phyloP scores from a whole-genome alignment of 495 filamentous ascomycete species.

The Cairneyella variabilis region DNA sequence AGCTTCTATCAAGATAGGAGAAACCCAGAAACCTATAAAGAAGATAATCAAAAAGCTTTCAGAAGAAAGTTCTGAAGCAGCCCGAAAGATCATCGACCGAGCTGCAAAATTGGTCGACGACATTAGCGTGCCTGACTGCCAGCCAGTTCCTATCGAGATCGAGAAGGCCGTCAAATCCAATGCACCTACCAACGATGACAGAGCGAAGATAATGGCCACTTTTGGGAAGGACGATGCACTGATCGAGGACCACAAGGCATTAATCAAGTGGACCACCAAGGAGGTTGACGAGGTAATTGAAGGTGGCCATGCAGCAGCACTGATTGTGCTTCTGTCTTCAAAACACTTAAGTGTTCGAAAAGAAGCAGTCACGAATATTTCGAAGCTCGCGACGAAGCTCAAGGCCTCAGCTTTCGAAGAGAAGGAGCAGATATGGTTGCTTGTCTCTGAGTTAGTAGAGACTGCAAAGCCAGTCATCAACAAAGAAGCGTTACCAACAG shows the following conservation, averaged over 20 bases:
- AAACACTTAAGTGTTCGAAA: slow-evolving; percentile 66
- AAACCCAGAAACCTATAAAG: slow-evolving; percentile 38
- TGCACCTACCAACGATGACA: slow-evolving; percentile 6
- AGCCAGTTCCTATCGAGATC: background rate
- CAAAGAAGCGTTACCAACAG: slow-evolving; percentile 61
- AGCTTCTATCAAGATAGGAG: slow-evolving; percentile 37
- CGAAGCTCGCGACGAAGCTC: slow-evolving; percentile 61
- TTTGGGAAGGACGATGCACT: background rate
- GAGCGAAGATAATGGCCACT: background rate
- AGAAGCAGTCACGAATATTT: slow-evolving; percentile 66
- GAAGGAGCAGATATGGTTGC: slow-evolving; percentile 67
- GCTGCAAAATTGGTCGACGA: slow-evolving; percentile 18
- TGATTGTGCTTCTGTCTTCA: slow-evolving; percentile 74
- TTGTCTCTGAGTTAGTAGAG: slow-evolving; percentile 75
- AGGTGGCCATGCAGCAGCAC: slow-evolving; percentile 59
- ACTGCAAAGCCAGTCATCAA: slow-evolving; percentile 56
- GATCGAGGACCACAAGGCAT: slow-evolving; percentile 53
- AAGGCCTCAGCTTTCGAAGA: slow-evolving; percentile 70
- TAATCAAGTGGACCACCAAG: slow-evolving; percentile 68
- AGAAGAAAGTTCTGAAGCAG: slow-evolving; percentile 1
- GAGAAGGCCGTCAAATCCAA: background rate
- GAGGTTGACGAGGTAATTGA: slow-evolving; percentile 70
- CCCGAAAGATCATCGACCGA: slow-evolving; percentile 14
- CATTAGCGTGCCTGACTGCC: slow-evolving; percentile 5
- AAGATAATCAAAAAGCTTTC: slow-evolving; percentile 29